A percentile compares a stretch with the other conserved stretches of the same genome.
phyloP scores from a whole-genome alignment of 768 basidiomycete genomes.

The Strobilomyces confusus region DNA sequence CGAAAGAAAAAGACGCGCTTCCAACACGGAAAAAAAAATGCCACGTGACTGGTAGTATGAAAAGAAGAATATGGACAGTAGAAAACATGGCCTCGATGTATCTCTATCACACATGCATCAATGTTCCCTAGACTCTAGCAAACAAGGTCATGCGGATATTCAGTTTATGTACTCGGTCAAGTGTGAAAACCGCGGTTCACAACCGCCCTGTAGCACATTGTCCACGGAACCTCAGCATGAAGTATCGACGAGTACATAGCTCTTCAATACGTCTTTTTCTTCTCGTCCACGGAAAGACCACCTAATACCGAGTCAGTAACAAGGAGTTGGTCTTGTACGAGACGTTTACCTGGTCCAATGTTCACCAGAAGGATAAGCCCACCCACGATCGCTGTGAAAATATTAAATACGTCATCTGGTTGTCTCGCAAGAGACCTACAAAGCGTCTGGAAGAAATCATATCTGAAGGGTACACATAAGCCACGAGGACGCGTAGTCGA shows the following conservation, averaged over 20 bases:
- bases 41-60: conserved; percentile 18
- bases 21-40: background rate
- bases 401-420: conserved; percentile 3
- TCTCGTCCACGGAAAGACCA: conserved; percentile 96
- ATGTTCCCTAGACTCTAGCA: background rate
- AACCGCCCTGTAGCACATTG: background rate
- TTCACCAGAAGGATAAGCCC: conserved; percentile 96
- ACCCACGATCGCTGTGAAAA: conserved; percentile 76
- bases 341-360: conserved; percentile 82
- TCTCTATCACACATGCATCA: background rate
- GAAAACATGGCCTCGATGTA: background rate
- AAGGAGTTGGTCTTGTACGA: background rate
- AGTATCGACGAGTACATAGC: background rate
- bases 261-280: conserved; percentile 87
- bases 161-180: conserved; percentile 18
- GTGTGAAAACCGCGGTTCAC: conserved; percentile 8
- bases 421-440: conserved; percentile 36
- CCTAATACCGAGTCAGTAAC: conserved; percentile 40
- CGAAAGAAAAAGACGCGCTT: background rate
- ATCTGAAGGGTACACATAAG: conserved; percentile 47
- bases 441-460: conserved; percentile 99
- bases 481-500: background rate
- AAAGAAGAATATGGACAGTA: background rate
- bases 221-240: background rate
- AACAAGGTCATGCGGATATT: conserved; percentile 18